Evolutionary conservation across 2,329 filamentous ascomycete genomes (phyloP), one percentile per base, ranked within the genome.

Genomic region (Diaporthe destruens): DNA sequence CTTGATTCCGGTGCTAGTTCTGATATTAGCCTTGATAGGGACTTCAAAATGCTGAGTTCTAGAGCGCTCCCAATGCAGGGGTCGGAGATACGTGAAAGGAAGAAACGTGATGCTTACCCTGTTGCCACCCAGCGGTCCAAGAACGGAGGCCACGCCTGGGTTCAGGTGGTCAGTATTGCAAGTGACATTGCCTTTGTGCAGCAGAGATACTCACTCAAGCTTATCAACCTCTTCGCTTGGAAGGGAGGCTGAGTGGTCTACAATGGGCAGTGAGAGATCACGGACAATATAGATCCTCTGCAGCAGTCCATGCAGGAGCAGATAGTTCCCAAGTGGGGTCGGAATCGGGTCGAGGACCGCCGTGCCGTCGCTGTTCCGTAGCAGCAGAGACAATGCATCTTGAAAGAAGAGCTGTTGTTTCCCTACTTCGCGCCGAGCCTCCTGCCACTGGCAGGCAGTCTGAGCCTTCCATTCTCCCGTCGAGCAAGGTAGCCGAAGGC

Each of bases 111-210:
- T 14, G 39, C 39, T 42, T 18, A 42, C 39, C 39, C 69, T 82
- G 81, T 34, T 83, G 81, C 82, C 82, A 83, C 8, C 80, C 79
- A 0, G 80, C 78, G 2, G 81, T 82, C 82, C 82, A 83, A 0
- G 80, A 81, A 0, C 82, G 78, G 0, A 83, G 76, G 0, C 77
- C 81, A 8, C 80, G 78, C 44, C 80, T 83, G 25, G 7, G 0
- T 5, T 51, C 6, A 75, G 78, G 76, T 74, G 81, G 77, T 83
- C 81, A 0, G 83, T 75, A 42, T 82, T 83, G 36, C 80, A 75
- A 78, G 39, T 7, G 1, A 8, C 3, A 6, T 1, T 20, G 6
- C 2, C 3, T 3, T 23, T 5, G 11, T 14, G 6, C 9, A 3
- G 20, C 14, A 14, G 4, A 18, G 25, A 3, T 2, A 66, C 47